Percentiles rank a stretch among this genome's conserved stretches.
Evolutionary conservation across 202 grass and related monocot species (phyloP).

Genomic region (Saccharum hybrid): DNA sequence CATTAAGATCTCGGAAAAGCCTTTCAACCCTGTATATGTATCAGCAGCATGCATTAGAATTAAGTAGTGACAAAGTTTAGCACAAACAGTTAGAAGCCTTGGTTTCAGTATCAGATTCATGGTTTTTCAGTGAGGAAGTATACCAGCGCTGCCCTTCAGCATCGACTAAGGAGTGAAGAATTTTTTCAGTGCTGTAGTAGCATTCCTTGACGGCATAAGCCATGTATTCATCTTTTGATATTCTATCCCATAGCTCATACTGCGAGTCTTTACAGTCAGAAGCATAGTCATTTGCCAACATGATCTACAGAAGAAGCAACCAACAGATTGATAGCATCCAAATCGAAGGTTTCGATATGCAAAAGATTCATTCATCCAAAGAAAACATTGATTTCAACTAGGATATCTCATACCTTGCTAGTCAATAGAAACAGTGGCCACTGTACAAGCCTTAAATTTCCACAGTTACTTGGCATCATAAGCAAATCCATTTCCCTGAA

Average conservation of each 20-base stretch:
- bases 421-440: constrained; percentile 98
- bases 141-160: constrained; percentile 95
- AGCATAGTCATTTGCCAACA: constrained; percentile 92
- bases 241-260: constrained; percentile 74
- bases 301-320: constrained; percentile 66
- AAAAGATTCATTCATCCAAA: constrained; percentile 19
- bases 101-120: constrained; percentile 31
- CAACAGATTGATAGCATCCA: constrained; percentile 38
- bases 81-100: constrained; percentile 30
- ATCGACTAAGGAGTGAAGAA: constrained; percentile 81
- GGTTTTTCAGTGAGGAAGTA: constrained; percentile 31
- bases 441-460: constrained; percentile 81
- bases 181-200: constrained; percentile 80
- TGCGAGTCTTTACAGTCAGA: constrained; percentile 75
- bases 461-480: constrained; percentile 95
- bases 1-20: constrained; percentile 73
- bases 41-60: constrained; percentile 20
- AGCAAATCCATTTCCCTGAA: constrained; percentile 97
- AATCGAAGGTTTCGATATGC: background rate
- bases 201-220: constrained; percentile 95
- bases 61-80: constrained; percentile 30
- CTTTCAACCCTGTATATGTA: constrained; percentile 78
- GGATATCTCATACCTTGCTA: constrained; percentile 85
- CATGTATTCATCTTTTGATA: constrained; percentile 95
- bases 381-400: constrained; percentile 34